Percentiles rank a stretch among this genome's conserved stretches.
Conservation (phyloP, 495 filamentous ascomycete species). For the Collariella sp. region DNA sequence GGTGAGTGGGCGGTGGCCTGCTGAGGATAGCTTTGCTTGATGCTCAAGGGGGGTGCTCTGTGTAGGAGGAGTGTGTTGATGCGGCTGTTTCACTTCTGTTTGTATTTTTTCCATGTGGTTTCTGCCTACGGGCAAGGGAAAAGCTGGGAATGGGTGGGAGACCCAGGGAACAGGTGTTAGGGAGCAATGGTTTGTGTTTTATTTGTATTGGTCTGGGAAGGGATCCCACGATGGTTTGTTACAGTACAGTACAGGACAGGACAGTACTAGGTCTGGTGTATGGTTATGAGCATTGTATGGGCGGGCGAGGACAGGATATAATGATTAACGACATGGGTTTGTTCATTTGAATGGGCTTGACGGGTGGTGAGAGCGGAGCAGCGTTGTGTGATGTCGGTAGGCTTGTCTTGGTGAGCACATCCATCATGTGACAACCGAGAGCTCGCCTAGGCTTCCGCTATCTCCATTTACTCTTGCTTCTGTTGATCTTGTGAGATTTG, state of each 20-base stretch:
- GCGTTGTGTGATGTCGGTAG: too few relatives aligned
- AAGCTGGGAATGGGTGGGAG: not conserved
- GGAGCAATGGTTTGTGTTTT: not conserved
- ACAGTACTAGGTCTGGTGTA: constrained; percentile 3
- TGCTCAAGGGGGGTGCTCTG: not conserved
- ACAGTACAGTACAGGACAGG: not conserved
- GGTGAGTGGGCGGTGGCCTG: constrained; percentile 23
- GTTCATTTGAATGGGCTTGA: not conserved
- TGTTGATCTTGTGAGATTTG: too few relatives aligned
- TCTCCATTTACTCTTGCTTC: too few relatives aligned
- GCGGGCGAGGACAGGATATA: not conserved
- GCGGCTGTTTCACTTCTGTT: not conserved
- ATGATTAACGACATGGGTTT: not conserved
- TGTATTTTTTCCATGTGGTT: not conserved
- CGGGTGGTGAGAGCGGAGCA: too few relatives aligned
- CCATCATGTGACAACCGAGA: too few relatives aligned
- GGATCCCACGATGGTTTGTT: not conserved
- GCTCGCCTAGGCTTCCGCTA: too few relatives aligned
- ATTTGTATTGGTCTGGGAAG: not conserved
- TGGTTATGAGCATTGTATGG: constrained; percentile 8
- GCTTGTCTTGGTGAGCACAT: too few relatives aligned
- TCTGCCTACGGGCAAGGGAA: not conserved
- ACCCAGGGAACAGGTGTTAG: not conserved
- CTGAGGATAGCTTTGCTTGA: constrained; percentile 37
- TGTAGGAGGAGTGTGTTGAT: not conserved